These are phyloP conservation scores for Nitzschia sp. DNA, from an alignment of 108 stramenopile genomes.

Conservation along the genomic window DNA sequence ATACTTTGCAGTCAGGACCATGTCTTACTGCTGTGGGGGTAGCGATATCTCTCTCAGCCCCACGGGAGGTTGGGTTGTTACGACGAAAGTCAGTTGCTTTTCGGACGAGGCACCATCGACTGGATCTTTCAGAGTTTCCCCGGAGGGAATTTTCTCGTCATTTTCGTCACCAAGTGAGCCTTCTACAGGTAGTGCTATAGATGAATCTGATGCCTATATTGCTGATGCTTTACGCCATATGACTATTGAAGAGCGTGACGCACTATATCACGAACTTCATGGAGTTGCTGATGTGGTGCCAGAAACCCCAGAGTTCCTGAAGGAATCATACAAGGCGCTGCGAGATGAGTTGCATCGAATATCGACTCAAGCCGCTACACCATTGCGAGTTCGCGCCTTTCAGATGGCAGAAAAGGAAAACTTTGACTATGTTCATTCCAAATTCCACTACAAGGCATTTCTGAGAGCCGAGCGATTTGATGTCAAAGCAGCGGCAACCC, in stretches of 20 bases:
- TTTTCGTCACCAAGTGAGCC: no score
- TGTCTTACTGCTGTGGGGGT: no score
- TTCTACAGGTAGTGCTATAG: no score
- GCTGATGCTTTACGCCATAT: not conserved
- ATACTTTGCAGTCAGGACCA: no score
- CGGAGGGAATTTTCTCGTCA: no score
- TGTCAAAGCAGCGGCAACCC: not conserved
- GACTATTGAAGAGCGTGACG: not conserved
- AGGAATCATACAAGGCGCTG: not conserved
- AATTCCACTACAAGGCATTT: not conserved
- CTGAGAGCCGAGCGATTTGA: not conserved
- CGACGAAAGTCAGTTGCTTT: no score
- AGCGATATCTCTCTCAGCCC: no score
- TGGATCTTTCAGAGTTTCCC: no score
- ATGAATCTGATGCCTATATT: not conserved
- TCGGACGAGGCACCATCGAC: no score
- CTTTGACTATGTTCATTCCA: slow-evolving; percentile 3
- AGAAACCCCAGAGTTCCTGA: slow-evolving; percentile 11
- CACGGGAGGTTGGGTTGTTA: no score
- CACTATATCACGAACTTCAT: slow-evolving; percentile 6
- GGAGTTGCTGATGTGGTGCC: slow-evolving; percentile 4
- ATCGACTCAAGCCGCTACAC: not conserved
- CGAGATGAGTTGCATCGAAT: not conserved
- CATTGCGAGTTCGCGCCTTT: not conserved
- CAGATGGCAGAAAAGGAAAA: not conserved